Evolutionary conservation across 352 stramenopile species (phyloP).

Genomic region (Peronospora destructor): DNA sequence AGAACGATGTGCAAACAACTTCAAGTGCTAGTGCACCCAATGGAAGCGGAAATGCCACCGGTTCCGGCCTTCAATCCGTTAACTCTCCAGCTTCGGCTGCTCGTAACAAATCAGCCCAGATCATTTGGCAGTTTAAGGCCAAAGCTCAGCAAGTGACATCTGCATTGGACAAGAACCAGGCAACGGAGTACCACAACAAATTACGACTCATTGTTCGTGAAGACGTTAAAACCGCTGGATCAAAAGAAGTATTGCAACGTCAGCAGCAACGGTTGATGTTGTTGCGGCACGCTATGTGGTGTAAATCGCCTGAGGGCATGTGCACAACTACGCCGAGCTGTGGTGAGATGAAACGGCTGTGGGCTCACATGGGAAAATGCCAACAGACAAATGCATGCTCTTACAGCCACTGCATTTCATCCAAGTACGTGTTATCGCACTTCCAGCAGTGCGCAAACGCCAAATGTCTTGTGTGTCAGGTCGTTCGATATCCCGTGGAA

Average conservation of each 20-base stretch:
- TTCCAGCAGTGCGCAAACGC: slow-evolving; percentile 97
- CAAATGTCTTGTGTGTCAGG: slow-evolving; percentile 95
- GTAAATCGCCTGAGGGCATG: slow-evolving; percentile 88
- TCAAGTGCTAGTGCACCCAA: slow-evolving; percentile 7
- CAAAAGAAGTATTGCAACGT: slow-evolving; percentile 93
- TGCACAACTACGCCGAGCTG: slow-evolving; percentile 95
- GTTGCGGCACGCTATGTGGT: slow-evolving; percentile 97
- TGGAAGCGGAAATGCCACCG: slow-evolving; percentile 9
- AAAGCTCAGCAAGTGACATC: slow-evolving; percentile 76
- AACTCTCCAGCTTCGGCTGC: slow-evolving; percentile 25
- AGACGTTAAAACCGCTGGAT: slow-evolving; percentile 61
- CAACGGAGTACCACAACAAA: slow-evolving; percentile 80
- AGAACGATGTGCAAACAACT: slow-evolving; percentile 18
- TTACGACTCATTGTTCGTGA: slow-evolving; percentile 73
- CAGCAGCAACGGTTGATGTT: slow-evolving; percentile 97
- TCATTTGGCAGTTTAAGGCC: slow-evolving; percentile 76
- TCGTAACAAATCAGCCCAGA: slow-evolving; percentile 69
- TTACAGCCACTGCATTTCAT: slow-evolving; percentile 97
- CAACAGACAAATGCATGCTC: slow-evolving; percentile 94
- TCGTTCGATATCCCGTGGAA: slow-evolving; percentile 96
- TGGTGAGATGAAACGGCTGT: slow-evolving; percentile 96
- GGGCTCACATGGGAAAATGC: slow-evolving; percentile 97
- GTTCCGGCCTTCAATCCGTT: slow-evolving; percentile 7
- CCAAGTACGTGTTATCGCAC: slow-evolving; percentile 97
- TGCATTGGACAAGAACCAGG: slow-evolving; percentile 71